These are phyloP conservation scores for Papiliotrema terrestris DNA, from an alignment of 1,284 basidiomycete species.

Conservation along the genomic window DNA sequence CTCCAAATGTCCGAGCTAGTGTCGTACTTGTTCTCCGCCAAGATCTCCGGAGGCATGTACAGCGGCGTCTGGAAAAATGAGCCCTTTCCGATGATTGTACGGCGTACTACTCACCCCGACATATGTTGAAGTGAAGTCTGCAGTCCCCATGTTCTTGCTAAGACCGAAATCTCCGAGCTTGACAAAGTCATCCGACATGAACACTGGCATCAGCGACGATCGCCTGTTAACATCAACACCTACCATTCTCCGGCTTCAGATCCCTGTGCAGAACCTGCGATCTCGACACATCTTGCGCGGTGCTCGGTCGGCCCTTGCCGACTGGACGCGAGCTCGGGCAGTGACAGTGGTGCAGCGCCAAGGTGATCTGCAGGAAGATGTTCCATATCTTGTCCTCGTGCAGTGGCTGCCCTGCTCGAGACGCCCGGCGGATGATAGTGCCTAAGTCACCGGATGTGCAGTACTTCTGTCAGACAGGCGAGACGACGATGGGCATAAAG, in stretches of 20 bases:
- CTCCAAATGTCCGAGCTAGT: constrained; percentile 98
- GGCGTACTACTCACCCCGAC: constrained; percentile 68
- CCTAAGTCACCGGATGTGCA: constrained; percentile 93
- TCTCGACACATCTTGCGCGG: constrained; percentile 7
- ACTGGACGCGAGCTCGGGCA: constrained; percentile 43
- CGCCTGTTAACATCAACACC: constrained; percentile 23
- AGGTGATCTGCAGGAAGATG: constrained; percentile 87
- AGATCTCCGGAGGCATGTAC: constrained; percentile 97
- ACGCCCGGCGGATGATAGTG: constrained; percentile 64
- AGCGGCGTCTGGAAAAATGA: constrained; percentile 71
- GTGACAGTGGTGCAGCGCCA: constrained; percentile 91
- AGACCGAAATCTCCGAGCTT: constrained; percentile 97
- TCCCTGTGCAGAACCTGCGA: constrained; percentile 85
- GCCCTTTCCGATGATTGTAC: constrained; percentile 1
- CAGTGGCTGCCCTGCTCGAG: constrained; percentile 58
- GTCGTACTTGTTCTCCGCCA: constrained; percentile 94
- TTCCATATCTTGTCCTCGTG: constrained; percentile 92
- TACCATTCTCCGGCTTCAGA: constrained; percentile 94
- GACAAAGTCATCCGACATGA: constrained; percentile 55
- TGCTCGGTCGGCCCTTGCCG: constrained; percentile 10
- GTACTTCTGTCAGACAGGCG: constrained; percentile 52
- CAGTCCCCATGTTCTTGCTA: constrained; percentile 81
- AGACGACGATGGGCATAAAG: background rate
- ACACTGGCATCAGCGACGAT: constrained; percentile 22
- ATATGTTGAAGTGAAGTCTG: constrained; percentile 89